Evolutionary conservation across 2,329 filamentous ascomycete genomes (phyloP).

Genomic region (Penicillium oxalicum): DNA sequence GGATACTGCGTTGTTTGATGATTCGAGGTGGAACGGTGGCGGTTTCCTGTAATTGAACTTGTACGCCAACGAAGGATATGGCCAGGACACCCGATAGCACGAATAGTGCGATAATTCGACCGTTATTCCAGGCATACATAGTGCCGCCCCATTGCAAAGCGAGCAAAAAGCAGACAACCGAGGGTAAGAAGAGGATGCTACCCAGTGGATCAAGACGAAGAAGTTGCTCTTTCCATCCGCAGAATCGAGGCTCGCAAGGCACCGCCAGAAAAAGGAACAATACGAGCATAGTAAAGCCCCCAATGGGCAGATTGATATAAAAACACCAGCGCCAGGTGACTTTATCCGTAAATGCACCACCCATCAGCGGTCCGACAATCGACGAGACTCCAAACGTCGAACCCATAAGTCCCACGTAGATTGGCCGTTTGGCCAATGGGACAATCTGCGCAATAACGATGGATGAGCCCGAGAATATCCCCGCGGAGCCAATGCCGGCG

Average conservation of each 20-base stretch:
- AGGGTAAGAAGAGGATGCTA: constrained; percentile 25
- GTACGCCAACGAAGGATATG: constrained; percentile 40
- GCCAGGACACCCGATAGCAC: constrained; percentile 22
- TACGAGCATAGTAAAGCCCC: constrained; percentile 38
- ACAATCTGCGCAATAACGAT: constrained; percentile 33
- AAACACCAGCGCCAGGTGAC: constrained; percentile 40
- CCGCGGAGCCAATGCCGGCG: constrained; percentile 32
- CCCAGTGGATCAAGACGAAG: constrained; percentile 36
- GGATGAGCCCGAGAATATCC: constrained; percentile 29
- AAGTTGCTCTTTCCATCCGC: constrained; percentile 34
- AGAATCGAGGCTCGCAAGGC: constrained; percentile 27
- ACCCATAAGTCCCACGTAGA: constrained; percentile 42
- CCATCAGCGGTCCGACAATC: constrained; percentile 38
- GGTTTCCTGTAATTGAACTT: constrained; percentile 45
- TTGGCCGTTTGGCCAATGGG: constrained; percentile 49
- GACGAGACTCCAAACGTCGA: constrained; percentile 54
- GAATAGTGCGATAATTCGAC: constrained; percentile 20
- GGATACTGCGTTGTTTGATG: constrained; percentile 42
- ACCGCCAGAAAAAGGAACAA: constrained; percentile 43
- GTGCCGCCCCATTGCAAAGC: constrained; percentile 23
- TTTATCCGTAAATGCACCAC: constrained; percentile 42
- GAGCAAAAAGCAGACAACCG: constrained; percentile 19
- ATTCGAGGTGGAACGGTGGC: constrained; percentile 49
- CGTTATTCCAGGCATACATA: constrained; percentile 18
- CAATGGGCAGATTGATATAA: constrained; percentile 43